Percentiles rank a stretch among this genome's conserved stretches.
Evolutionary conservation across 371 early-diverging fungal species (phyloP).

Genomic region (Zychaea mexicana): DNA sequence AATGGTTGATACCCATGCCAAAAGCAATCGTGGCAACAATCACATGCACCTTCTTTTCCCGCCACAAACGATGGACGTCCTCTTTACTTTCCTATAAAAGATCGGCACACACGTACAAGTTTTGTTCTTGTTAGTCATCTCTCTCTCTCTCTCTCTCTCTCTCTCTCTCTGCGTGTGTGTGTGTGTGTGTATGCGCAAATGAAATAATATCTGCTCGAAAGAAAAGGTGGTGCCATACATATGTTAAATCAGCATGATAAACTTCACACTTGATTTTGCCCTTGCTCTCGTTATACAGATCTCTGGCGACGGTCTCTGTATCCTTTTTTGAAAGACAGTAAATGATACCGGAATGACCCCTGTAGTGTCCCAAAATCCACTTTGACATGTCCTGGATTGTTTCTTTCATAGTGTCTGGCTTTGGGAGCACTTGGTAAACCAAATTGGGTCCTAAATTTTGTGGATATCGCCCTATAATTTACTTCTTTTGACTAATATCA

Average conservation of each 20-base stretch:
- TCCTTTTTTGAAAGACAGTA: constrained; percentile 85
- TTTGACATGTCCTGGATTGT: constrained; percentile 68
- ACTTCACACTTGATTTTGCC: constrained; percentile 59
- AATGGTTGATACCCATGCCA: constrained; percentile 91
- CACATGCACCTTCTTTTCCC: constrained; percentile 64
- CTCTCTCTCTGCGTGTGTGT: too few species aligned
- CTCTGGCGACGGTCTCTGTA: constrained; percentile 68
- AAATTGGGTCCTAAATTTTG: constrained; percentile 60
- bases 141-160: too few species aligned
- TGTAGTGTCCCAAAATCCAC: constrained; percentile 66
- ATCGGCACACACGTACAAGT: too few species aligned
- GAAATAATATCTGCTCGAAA: too few species aligned
- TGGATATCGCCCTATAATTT: neutral
- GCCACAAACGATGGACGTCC: constrained; percentile 55
- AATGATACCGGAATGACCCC: constrained; percentile 75
- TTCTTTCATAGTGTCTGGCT: constrained; percentile 49
- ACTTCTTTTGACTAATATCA: neutral
- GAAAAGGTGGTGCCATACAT: constrained; percentile 41
- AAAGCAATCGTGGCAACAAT: constrained; percentile 99
- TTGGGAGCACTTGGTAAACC: constrained; percentile 68
- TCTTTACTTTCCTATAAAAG: neutral
- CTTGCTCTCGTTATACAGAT: constrained; percentile 51
- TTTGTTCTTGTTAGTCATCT: too few species aligned
- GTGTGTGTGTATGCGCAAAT: too few species aligned
- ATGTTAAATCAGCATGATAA: constrained; percentile 86